Percentiles rank a stretch among this genome's conserved stretches.
Evolutionary conservation across 2,329 filamentous ascomycete genomes (phyloP).

Genomic region (Dendrostoma leiphaemia): DNA sequence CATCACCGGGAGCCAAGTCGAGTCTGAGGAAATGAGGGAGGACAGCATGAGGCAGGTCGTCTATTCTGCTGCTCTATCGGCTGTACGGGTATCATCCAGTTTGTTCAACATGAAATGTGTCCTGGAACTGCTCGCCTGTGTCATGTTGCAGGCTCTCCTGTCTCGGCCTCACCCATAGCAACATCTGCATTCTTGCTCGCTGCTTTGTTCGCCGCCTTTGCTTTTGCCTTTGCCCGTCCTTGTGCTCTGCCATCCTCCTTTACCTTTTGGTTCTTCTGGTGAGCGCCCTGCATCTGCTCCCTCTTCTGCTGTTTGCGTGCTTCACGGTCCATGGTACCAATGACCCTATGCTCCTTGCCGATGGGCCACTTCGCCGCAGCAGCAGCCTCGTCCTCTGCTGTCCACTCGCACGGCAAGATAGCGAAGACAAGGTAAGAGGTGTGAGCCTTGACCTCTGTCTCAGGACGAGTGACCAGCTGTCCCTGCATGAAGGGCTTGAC

Average conservation of each 20-base stretch:
- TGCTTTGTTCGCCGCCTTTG: neutral
- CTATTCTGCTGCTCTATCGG: neutral
- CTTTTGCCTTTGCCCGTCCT: neutral
- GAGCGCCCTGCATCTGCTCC: conserved; percentile 38
- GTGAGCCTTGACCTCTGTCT: conserved; percentile 90
- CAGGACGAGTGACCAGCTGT: conserved; percentile 73
- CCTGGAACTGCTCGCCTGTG: neutral
- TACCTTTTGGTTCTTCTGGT: conserved; percentile 14
- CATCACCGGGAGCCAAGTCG: neutral
- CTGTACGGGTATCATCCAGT: conserved; percentile 15
- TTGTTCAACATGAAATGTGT: neutral
- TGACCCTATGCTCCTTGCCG: conserved; percentile 49
- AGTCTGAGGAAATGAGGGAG: neutral
- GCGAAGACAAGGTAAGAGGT: conserved; percentile 98
- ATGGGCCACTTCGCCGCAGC: conserved; percentile 65
- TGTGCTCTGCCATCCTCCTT: conserved; percentile 2
- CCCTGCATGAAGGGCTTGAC: conserved; percentile 71
- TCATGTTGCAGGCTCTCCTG: neutral
- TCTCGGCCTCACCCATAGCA: conserved; percentile 5
- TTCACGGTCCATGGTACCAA: conserved; percentile 53
- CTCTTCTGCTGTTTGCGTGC: conserved; percentile 56
- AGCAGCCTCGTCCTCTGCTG: conserved; percentile 72
- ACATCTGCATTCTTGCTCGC: neutral
- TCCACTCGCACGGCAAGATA: conserved; percentile 83
- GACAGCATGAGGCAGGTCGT: neutral